These are phyloP conservation scores for Knoxdaviesia capensis DNA, from an alignment of 2,329 filamentous ascomycete species.

Conservation along the genomic window DNA sequence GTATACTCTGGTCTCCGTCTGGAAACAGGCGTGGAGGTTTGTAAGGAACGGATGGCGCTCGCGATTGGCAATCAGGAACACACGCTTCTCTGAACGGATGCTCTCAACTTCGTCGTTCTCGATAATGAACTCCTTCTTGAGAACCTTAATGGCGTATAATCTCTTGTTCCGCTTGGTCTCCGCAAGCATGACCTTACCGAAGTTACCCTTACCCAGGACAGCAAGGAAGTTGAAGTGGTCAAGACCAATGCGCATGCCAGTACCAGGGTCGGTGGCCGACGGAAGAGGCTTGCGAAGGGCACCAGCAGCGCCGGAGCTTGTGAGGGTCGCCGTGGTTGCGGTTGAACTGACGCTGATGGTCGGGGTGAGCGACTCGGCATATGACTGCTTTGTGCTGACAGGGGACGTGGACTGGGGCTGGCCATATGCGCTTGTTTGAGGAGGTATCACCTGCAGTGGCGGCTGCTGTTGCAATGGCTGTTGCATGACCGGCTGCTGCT, in stretches of 20 bases:
- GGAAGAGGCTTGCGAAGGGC: conserved; percentile 38
- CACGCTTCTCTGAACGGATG: conserved; percentile 90
- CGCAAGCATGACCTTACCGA: conserved; percentile 98
- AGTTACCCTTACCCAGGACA: conserved; percentile 96
- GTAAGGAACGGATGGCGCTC: conserved; percentile 91
- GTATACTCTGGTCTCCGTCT: conserved; percentile 94
- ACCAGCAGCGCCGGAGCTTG: conserved; percentile 9
- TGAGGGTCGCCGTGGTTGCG: no score
- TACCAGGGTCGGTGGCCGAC: conserved; percentile 50
- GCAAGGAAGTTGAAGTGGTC: conserved; percentile 99
- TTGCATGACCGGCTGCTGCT: conserved; percentile 12
- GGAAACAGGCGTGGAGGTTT: conserved; percentile 93
- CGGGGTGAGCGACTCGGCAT: conserved; percentile 12
- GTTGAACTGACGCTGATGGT: conserved; percentile 5
- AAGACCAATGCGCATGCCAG: conserved; percentile 70
- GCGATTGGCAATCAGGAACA: conserved; percentile 92
- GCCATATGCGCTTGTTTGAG: conserved; percentile 13
- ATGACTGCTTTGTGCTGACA: conserved; percentile 11
- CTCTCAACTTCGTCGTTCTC: conserved; percentile 99
- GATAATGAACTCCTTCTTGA: conserved; percentile 99
- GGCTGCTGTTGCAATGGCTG: conserved; percentile 17
- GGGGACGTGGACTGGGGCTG: conserved; percentile 11
- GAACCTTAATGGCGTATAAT: conserved; percentile 92
- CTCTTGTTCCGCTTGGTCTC: conserved; percentile 87
- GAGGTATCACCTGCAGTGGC: conserved; percentile 12